Conservation (phyloP, 441 rosid genomes). For the Francoa sonchifolia region DNA sequence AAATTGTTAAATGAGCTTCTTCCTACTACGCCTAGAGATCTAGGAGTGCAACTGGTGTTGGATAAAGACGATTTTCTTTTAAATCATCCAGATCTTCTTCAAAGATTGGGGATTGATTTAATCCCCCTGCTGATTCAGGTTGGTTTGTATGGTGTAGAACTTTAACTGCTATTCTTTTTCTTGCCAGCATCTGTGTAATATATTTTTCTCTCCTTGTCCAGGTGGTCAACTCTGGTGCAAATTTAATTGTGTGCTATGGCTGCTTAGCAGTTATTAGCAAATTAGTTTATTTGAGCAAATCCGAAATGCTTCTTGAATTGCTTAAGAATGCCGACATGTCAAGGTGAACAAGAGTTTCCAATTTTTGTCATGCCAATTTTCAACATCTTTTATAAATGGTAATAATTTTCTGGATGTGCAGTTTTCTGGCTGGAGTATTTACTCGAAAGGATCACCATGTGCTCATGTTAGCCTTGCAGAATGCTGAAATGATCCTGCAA, state of each 20-base stretch:
- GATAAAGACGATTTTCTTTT: constrained; percentile 59
- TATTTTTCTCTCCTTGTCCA: constrained; percentile 17
- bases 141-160: constrained; percentile 13
- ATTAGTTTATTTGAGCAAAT: constrained; percentile 48
- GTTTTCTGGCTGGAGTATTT: constrained; percentile 85
- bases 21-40: constrained; percentile 38
- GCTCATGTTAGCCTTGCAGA: constrained; percentile 56
- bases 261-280: constrained; percentile 68
- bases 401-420: constrained; percentile 20
- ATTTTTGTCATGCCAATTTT: constrained; percentile 5
- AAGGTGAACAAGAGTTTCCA: constrained; percentile 39
- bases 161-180: constrained; percentile 8
- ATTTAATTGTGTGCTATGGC: constrained; percentile 59
- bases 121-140: constrained; percentile 83
- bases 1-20: constrained; percentile 84
- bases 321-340: constrained; percentile 61
- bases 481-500: constrained; percentile 60
- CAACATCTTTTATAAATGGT: constrained; percentile 8
- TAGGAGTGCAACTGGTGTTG: constrained; percentile 29
- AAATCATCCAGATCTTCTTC: constrained; percentile 53
- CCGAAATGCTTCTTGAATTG: constrained; percentile 56
- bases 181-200: constrained; percentile 10
- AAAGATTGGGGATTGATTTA: constrained; percentile 48
- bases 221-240: constrained; percentile 93
- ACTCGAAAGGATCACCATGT: constrained; percentile 84